Evolutionary conservation across 169 alveolate genomes (phyloP).

Genomic region (Cryptosporidium sp.): DNA sequence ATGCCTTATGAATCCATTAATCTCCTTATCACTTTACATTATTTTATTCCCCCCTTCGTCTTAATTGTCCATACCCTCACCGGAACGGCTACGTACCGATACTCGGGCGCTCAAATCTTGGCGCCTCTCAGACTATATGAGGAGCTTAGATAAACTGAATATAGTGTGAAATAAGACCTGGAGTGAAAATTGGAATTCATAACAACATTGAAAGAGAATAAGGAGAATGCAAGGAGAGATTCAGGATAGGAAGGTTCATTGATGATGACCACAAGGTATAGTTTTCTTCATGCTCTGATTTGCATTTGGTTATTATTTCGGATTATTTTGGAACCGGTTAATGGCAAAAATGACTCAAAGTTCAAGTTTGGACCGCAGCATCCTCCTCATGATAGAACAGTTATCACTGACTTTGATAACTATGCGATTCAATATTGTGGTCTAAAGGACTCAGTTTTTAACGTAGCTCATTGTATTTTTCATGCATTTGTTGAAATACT

Average conservation of each 20-base stretch:
- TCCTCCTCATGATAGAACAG: slow-evolving; percentile 64
- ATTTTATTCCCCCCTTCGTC: neutral
- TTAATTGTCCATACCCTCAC: no score
- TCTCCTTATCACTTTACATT: neutral
- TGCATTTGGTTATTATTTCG: neutral
- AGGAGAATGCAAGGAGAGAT: slow-evolving; percentile 2
- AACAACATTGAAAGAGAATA: neutral
- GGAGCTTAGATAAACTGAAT: neutral
- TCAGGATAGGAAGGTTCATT: slow-evolving; percentile 3
- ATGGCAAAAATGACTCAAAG: slow-evolving; percentile 12
- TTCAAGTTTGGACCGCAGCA: slow-evolving; percentile 55
- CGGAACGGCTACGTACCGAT: neutral
- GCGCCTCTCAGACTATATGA: neutral
- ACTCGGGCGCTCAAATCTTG: neutral
- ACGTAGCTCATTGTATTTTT: slow-evolving; percentile 60
- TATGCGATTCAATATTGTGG: slow-evolving; percentile 73
- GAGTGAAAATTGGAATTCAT: neutral
- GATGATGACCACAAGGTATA: neutral
- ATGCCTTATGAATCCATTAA: neutral
- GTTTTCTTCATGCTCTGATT: neutral
- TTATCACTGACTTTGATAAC: slow-evolving; percentile 47
- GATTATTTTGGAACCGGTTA: neutral
- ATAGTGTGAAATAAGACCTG: neutral
- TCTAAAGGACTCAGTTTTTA: slow-evolving; percentile 20
- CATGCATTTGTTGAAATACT: slow-evolving; percentile 26